These are phyloP conservation scores for Rhizodiscina lignyota DNA, from an alignment of 495 filamentous ascomycete species.

Conservation along the genomic window DNA sequence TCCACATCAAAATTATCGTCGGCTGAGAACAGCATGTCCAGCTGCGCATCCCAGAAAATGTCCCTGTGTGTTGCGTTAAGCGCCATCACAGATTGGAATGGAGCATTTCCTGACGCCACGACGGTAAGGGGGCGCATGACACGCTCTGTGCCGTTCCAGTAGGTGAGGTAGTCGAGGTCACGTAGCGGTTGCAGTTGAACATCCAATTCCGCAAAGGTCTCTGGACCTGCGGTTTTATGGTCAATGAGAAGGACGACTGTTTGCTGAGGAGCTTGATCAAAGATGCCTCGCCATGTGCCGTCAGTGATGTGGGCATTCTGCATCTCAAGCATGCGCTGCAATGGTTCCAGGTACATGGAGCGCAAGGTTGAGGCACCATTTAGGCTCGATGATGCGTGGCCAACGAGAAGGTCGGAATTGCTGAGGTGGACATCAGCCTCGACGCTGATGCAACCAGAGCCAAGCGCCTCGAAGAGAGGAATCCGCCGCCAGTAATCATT, in stretches of 20 bases:
- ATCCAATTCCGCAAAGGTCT: slow-evolving; percentile 27
- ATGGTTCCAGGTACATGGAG: slow-evolving; percentile 46
- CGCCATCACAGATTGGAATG: slow-evolving; percentile 38
- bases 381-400: slow-evolving; percentile 35
- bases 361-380: slow-evolving; percentile 39
- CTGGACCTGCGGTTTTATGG: slow-evolving; percentile 30
- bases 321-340: slow-evolving; percentile 36
- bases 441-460: slow-evolving; percentile 15
- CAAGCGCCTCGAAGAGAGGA: slow-evolving; percentile 5
- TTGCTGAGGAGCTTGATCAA: slow-evolving; percentile 39
- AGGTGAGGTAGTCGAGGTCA: slow-evolving; percentile 40
- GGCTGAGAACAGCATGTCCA: slow-evolving; percentile 3
- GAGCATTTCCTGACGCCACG: slow-evolving; percentile 64
- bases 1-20: slow-evolving; percentile 11
- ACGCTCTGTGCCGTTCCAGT: slow-evolving; percentile 31
- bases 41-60: slow-evolving; percentile 52
- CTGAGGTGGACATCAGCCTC: slow-evolving; percentile 17
- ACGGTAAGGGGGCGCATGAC: slow-evolving; percentile 48
- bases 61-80: slow-evolving; percentile 39
- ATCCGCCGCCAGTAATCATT: slow-evolving; percentile 11
- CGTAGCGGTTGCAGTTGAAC: slow-evolving; percentile 49
- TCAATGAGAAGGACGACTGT: slow-evolving; percentile 59
- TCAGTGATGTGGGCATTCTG: slow-evolving; percentile 28
- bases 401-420: slow-evolving; percentile 33
- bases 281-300: slow-evolving; percentile 39